phyloP scores from a whole-genome alignment of 352 stramenopile genomes.

The Pythium sukuiense region DNA sequence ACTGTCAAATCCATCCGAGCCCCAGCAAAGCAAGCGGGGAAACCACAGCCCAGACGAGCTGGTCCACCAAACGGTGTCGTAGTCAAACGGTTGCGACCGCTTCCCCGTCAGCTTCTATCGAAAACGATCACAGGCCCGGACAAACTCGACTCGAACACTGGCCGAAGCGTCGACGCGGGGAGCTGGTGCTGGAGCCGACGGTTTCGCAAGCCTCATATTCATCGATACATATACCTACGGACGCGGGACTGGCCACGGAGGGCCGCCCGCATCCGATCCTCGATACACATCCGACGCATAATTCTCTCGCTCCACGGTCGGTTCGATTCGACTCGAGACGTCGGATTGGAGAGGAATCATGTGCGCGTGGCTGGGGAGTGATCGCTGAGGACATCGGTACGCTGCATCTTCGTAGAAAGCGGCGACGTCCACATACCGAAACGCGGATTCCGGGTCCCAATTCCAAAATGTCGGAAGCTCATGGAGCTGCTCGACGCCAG shows the following conservation, averaged over 20 bases:
- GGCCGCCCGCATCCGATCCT: conserved; percentile 71
- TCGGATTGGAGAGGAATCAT: conserved; percentile 8
- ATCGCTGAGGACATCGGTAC: conserved; percentile 26
- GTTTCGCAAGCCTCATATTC: conserved; percentile 34
- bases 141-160: neutral
- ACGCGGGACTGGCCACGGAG: conserved; percentile 34
- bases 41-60: neutral
- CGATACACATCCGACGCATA: conserved; percentile 57
- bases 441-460: conserved; percentile 70
- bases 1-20: neutral
- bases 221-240: conserved; percentile 88
- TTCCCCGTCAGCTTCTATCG: neutral
- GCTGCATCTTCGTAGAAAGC: conserved; percentile 3
- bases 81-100: neutral
- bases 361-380: neutral
- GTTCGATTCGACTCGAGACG: neutral
- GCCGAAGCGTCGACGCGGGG: neutral
- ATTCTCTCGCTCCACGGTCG: conserved; percentile 27
- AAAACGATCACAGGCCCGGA: neutral
- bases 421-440: conserved; percentile 61
- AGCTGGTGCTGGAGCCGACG: conserved; percentile 7
- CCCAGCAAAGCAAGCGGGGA: neutral
- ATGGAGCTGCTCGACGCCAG: neutral
- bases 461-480: conserved; percentile 63
- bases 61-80: too few relatives aligned